Percentiles rank a stretch among this genome's conserved stretches.
phyloP scores from a whole-genome alignment of 108 stramenopile genomes.

The Pseudonitzschia pungens region DNA sequence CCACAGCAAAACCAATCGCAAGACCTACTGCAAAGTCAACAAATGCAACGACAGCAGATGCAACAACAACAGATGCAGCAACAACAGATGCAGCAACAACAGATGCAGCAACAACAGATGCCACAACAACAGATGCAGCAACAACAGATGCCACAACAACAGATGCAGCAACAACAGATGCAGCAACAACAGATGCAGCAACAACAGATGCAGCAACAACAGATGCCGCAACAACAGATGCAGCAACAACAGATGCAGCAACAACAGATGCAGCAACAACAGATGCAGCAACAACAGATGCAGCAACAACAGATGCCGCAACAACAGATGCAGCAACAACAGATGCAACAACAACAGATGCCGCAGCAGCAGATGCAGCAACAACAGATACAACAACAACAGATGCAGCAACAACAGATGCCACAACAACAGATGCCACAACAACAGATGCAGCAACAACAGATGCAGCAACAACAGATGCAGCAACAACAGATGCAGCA shows the following conservation, averaged over 20 bases:
- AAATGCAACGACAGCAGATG: not conserved
- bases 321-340: no score
- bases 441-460: not conserved
- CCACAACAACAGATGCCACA: no score
- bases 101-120: not conserved
- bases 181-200: not conserved
- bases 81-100: no score
- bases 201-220: conserved; percentile 1
- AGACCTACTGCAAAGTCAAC: not conserved
- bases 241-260: not conserved
- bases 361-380: not conserved
- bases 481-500: conserved; percentile 5
- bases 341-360: not conserved
- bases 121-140: not conserved
- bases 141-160: no score
- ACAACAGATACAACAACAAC: not conserved
- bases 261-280: no score
- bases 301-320: not conserved
- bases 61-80: not conserved
- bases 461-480: no score
- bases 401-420: not conserved
- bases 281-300: not conserved
- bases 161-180: not conserved
- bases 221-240: not conserved
- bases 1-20: not conserved